These are phyloP conservation scores for Boletus rufocinnamomeus DNA, from an alignment of 768 basidiomycete genomes.

Conservation along the genomic window DNA sequence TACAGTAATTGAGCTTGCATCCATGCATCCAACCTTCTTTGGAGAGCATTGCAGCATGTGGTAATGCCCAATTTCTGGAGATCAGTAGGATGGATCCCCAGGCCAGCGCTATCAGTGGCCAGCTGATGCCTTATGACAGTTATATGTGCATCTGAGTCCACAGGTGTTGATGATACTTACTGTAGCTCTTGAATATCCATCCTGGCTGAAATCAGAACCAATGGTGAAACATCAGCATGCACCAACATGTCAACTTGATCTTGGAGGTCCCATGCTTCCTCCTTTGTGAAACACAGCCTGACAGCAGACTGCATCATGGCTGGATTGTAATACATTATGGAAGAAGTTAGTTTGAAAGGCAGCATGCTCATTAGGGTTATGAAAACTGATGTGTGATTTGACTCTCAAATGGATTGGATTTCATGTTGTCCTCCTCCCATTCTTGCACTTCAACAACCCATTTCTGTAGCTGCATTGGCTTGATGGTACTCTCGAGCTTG, in stretches of 20 bases:
- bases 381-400: neutral
- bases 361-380: too few species aligned
- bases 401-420: slow-evolving; percentile 2
- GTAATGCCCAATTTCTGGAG: neutral
- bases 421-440: neutral
- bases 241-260: neutral
- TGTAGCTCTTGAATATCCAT: neutral
- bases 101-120: neutral
- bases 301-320: neutral
- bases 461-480: neutral
- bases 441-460: neutral
- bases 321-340: neutral
- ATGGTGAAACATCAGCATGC: neutral
- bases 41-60: neutral
- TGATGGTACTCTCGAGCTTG: neutral
- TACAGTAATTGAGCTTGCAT: neutral
- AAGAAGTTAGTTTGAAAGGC: too few species aligned
- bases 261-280: slow-evolving; percentile 1
- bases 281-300: neutral
- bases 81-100: neutral
- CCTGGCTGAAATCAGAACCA: neutral
- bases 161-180: neutral
- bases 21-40: neutral
- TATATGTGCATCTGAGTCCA: neutral
- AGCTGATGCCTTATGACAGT: neutral